Percentiles rank a stretch among this genome's conserved stretches.
Conservation (phyloP, 768 basidiomycete genomes). For the Tylopilus intermedius region DNA sequence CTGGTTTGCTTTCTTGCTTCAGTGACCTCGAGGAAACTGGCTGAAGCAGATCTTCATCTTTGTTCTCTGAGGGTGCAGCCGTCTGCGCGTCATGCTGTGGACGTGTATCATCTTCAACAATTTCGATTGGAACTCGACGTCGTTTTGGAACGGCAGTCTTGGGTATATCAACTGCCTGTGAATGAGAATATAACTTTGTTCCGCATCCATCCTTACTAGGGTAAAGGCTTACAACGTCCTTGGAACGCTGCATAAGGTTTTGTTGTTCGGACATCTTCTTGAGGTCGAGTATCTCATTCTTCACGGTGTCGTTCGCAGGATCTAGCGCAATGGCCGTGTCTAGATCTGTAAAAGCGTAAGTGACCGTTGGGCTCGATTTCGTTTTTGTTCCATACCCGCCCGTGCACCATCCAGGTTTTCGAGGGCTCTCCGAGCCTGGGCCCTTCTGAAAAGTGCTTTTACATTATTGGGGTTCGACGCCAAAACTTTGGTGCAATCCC, state of each 20-base stretch:
- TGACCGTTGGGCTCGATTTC: not conserved
- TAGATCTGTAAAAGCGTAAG: constrained; percentile 47
- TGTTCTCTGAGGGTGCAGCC: constrained; percentile 3
- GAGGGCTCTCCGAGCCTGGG: constrained; percentile 61
- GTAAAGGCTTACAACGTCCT: constrained; percentile 20
- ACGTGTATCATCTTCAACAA: constrained; percentile 39
- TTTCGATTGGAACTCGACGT: constrained; percentile 60
- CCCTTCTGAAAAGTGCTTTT: constrained; percentile 77
- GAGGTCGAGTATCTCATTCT: constrained; percentile 56
- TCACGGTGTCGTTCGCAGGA: constrained; percentile 57
- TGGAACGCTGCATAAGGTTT: constrained; percentile 34
- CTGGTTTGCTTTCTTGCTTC: constrained; percentile 17
- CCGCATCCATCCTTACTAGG: not conserved
- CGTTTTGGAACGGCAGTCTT: constrained; percentile 33
- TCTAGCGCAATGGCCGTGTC: constrained; percentile 54
- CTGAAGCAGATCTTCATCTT: constrained; percentile 29
- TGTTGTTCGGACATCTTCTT: constrained; percentile 32
- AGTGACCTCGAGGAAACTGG: constrained; percentile 37
- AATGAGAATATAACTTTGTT: constrained; percentile 8
- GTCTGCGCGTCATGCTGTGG: not conserved
- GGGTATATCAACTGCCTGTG: constrained; percentile 5
- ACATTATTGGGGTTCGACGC: constrained; percentile 53
- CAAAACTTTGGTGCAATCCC: constrained; percentile 72
- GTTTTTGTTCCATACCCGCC: constrained; percentile 39
- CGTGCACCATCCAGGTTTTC: constrained; percentile 54